Evolutionary conservation across 495 filamentous ascomycete species (phyloP).

Genomic region (Zalerion maritima): DNA sequence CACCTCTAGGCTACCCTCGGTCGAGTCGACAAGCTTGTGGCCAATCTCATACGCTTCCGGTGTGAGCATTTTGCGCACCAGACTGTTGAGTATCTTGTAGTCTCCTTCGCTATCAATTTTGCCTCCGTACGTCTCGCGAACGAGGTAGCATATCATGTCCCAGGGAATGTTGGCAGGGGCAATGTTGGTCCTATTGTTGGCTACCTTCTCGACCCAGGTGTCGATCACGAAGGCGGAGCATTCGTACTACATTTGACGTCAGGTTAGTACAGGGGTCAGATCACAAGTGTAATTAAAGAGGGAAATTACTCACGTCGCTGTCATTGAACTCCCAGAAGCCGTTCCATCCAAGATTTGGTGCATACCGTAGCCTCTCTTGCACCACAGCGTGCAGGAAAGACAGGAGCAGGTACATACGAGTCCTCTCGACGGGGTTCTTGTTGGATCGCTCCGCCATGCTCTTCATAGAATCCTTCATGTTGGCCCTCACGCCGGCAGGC

Average conservation of each 20-base stretch:
- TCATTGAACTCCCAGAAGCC: constrained; percentile 99
- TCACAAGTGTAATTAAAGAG: neutral
- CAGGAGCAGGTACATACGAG: constrained; percentile 79
- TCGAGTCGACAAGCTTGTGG: constrained; percentile 60
- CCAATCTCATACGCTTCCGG: constrained; percentile 81
- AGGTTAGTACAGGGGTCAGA: constrained; percentile 14
- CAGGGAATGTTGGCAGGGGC: constrained; percentile 88
- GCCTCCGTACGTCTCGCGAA: constrained; percentile 90
- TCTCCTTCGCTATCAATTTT: constrained; percentile 93
- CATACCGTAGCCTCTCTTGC: constrained; percentile 90
- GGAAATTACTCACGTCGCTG: constrained; percentile 66
- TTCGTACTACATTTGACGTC: constrained; percentile 58
- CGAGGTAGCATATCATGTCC: constrained; percentile 87
- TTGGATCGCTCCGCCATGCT: constrained; percentile 61
- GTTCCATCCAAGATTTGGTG: constrained; percentile 91
- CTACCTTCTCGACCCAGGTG: constrained; percentile 75
- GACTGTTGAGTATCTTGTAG: constrained; percentile 50
- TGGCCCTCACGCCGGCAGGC: constrained; percentile 87
- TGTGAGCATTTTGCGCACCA: constrained; percentile 68
- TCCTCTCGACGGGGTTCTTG: constrained; percentile 79
- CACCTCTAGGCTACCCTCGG: constrained; percentile 51
- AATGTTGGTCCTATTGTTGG: constrained; percentile 75
- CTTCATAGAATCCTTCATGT: constrained; percentile 95
- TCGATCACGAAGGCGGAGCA: constrained; percentile 94
- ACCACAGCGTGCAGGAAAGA: constrained; percentile 94